phyloP scores from a whole-genome alignment of 2,329 filamentous ascomycete genomes.

The Paramyrothecium roridum region DNA sequence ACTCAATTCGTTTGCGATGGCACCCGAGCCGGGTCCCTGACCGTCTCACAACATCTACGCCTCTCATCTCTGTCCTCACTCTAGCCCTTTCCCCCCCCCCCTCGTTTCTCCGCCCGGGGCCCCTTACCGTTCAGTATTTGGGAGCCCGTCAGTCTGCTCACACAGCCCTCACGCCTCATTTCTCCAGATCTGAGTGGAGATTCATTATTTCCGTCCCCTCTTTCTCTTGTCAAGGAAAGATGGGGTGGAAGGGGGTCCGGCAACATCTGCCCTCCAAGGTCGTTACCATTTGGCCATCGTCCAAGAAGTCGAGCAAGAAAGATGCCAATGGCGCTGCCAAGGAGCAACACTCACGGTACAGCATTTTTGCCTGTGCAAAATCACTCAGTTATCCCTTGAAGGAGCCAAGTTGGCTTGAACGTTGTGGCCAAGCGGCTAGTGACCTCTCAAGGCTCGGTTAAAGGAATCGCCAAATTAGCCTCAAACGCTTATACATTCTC shows the following conservation, averaged over 20 bases:
- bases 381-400: background rate
- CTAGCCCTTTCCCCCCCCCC: background rate
- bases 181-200: background rate
- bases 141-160: background rate
- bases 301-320: constrained; percentile 21
- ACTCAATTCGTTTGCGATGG: background rate
- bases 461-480: background rate
- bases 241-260: constrained; percentile 36
- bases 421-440: background rate
- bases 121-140: background rate
- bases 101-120: background rate
- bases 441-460: background rate
- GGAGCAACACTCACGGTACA: constrained; percentile 23
- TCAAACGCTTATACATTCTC: constrained; percentile 11
- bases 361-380: constrained; percentile 8
- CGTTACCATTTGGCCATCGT: constrained; percentile 24
- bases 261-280: constrained; percentile 29
- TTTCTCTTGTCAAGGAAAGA: constrained; percentile 14
- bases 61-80: background rate
- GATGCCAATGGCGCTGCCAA: constrained; percentile 13
- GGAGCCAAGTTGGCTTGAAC: background rate
- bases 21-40: background rate
- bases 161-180: background rate
- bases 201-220: background rate
- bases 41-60: constrained; percentile 2